These are phyloP conservation scores for Calonectria pteridis DNA, from an alignment of 2,329 filamentous ascomycete genomes.

Conservation along the genomic window DNA sequence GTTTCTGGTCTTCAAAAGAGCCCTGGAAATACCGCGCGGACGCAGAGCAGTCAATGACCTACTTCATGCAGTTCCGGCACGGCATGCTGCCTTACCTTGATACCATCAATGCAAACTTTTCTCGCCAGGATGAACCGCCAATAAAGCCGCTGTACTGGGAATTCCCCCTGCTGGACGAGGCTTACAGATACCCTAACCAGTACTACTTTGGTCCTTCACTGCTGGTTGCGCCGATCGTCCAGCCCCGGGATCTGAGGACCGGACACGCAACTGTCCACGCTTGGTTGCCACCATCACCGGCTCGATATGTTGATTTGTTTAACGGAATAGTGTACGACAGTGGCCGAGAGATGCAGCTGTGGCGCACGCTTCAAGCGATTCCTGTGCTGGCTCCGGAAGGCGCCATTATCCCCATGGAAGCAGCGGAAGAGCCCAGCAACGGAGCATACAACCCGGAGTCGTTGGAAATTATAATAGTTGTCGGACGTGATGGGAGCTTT, in stretches of 20 bases:
- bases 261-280: conserved; percentile 61
- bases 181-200: conserved; percentile 69
- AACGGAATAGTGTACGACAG: conserved; percentile 69
- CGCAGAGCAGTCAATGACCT: conserved; percentile 58
- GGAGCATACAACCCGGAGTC: conserved; percentile 60
- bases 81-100: conserved; percentile 71
- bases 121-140: conserved; percentile 60
- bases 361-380: conserved; percentile 59
- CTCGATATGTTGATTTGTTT: conserved; percentile 69
- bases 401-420: conserved; percentile 69
- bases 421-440: conserved; percentile 52
- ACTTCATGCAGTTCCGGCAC: conserved; percentile 67
- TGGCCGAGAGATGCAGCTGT: conserved; percentile 63
- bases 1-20: conserved; percentile 70
- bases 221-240: conserved; percentile 68
- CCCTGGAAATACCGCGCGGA: conserved; percentile 69
- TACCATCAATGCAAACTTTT: conserved; percentile 64
- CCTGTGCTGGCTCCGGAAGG: conserved; percentile 69
- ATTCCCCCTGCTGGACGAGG: conserved; percentile 62
- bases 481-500: conserved; percentile 62
- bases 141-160: conserved; percentile 75
- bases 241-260: conserved; percentile 59
- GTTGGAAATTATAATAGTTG: conserved; percentile 62
- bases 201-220: conserved; percentile 70
- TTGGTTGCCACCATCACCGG: conserved; percentile 66